phyloP scores from a whole-genome alignment of 2,329 filamentous ascomycete species.

The Paecilomyces formosus region DNA sequence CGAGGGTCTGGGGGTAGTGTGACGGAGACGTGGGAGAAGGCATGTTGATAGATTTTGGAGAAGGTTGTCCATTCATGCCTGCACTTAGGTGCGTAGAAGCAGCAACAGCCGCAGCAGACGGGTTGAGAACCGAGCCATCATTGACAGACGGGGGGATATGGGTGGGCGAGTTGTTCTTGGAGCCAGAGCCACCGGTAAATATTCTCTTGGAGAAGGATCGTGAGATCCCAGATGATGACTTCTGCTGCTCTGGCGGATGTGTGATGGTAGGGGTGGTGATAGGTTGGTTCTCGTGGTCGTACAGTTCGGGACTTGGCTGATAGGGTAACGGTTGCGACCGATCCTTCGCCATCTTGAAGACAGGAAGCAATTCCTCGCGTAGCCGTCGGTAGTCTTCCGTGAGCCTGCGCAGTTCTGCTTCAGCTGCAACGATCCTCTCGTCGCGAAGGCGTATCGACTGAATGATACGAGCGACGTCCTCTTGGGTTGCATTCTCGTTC shows the following conservation, averaged over 20 bases:
- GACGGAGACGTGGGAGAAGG: slow-evolving; percentile 40
- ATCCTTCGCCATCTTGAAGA: slow-evolving; percentile 86
- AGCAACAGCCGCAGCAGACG: slow-evolving; percentile 59
- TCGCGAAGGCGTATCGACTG: slow-evolving; percentile 84
- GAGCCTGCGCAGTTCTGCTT: slow-evolving; percentile 74
- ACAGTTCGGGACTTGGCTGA: slow-evolving; percentile 29
- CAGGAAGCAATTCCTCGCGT: slow-evolving; percentile 83
- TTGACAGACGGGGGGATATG: slow-evolving; percentile 59
- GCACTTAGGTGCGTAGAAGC: slow-evolving; percentile 65
- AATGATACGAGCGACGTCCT: slow-evolving; percentile 86
- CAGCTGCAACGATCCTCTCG: slow-evolving; percentile 76
- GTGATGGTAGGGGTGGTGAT: slow-evolving; percentile 13
- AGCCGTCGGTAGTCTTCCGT: slow-evolving; percentile 83
- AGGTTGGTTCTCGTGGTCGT: slow-evolving; percentile 14
- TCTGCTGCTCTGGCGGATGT: slow-evolving; percentile 22
- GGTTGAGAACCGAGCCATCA: slow-evolving; percentile 58
- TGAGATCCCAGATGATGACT: slow-evolving; percentile 51
- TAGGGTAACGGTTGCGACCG: slow-evolving; percentile 77
- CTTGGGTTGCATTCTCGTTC: slow-evolving; percentile 80
- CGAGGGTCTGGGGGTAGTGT: slow-evolving; percentile 34
- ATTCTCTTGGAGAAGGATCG: slow-evolving; percentile 71
- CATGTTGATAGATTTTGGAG: slow-evolving; percentile 42
- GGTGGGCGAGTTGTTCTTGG: slow-evolving; percentile 71
- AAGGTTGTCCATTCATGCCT: slow-evolving; percentile 54
- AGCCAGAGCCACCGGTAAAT: slow-evolving; percentile 57